Base-by-base conservation (phyloP, 352 stramenopile genomes). In the Pythium phragmitis region DNA sequence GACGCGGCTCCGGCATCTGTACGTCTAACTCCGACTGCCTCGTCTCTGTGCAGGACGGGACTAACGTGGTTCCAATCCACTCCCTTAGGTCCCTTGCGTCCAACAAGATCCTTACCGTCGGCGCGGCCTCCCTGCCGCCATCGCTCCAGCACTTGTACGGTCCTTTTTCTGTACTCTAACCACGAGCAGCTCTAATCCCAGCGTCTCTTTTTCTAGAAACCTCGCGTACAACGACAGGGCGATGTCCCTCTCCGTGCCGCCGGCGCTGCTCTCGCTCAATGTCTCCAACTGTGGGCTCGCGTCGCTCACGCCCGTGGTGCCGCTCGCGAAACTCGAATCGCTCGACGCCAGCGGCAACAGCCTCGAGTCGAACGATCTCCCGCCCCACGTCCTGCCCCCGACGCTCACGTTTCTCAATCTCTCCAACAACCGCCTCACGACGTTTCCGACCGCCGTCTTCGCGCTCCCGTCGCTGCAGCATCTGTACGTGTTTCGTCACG, bases 291-390 rank as follows among this genome's bases (percentile, higher is more conserved):
- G 64, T 43, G 42, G 48, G 0, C 50, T 70, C 5, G 12, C 33
- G 11, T 62, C 56, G 30, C 50, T 70, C 33, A 5, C 41, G 3
- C 1, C 41, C 34, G 16, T 21, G 2, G 11, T n/a, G 33, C 4
- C 63, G 28, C 49, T 60, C 13, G 16, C 49, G 4, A 50, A 50
- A 2, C 57, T 69, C 2, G 9, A 26, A 2, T 46, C 42, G 49
- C 64, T 70, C 19, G 57, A 70, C 45, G 49, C 46, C 6, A 70
- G 64, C 43, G 36, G 34, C 49, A 70, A 70, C 46, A 30, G 48
- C 2, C 55, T 69, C 39, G 17, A 26, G 3, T 12, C 21, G n/a
- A 30, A 46, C 54, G 49, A 17, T 14, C 4, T 46, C 39, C 9
- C 45, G 13, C 8, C 33, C 19, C 1, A 21, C 46, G 62, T 28